Evolutionary conservation across 73 alveolate species (phyloP).

Genomic region (Urostyla sp.): DNA sequence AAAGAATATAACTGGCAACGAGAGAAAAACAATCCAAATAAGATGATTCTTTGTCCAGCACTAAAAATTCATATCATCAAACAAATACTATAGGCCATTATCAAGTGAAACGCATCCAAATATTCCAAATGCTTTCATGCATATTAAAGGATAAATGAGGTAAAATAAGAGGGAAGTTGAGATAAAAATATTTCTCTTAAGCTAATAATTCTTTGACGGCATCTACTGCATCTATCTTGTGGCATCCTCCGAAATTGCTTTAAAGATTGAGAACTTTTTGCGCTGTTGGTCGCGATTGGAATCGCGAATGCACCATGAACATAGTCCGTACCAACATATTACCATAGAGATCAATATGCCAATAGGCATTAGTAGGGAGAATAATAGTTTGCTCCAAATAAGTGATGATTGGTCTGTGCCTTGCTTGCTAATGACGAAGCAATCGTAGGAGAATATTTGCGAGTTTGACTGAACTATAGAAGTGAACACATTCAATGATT

Average conservation of each 20-base stretch:
- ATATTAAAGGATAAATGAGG: conserved; percentile 16
- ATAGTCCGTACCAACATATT: no score
- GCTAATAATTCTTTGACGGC: background rate
- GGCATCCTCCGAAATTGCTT: conserved; percentile 30
- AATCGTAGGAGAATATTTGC: conserved; percentile 27
- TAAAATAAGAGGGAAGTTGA: conserved; percentile 23
- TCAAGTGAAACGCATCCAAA: conserved; percentile 14
- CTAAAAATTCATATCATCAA: background rate
- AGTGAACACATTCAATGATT: background rate
- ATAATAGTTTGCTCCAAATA: background rate
- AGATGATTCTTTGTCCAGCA: conserved; percentile 26
- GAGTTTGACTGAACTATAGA: conserved; percentile 5
- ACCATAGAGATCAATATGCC: no score
- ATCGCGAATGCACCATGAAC: no score
- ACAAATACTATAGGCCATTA: conserved; percentile 4
- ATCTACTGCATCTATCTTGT: background rate
- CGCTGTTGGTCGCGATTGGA: no score
- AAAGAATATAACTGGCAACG: background rate
- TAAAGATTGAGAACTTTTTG: conserved; percentile 26
- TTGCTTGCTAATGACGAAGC: conserved; percentile 34
- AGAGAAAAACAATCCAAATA: conserved; percentile 2
- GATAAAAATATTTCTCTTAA: conserved; percentile 3
- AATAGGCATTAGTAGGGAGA: conserved; percentile 16
- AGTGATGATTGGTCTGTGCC: background rate
- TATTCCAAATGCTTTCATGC: conserved; percentile 35